Evolutionary conservation across 768 basidiomycete genomes (phyloP), one percentile per base, ranked within the genome.

Genomic region (Podaxis sp.): DNA sequence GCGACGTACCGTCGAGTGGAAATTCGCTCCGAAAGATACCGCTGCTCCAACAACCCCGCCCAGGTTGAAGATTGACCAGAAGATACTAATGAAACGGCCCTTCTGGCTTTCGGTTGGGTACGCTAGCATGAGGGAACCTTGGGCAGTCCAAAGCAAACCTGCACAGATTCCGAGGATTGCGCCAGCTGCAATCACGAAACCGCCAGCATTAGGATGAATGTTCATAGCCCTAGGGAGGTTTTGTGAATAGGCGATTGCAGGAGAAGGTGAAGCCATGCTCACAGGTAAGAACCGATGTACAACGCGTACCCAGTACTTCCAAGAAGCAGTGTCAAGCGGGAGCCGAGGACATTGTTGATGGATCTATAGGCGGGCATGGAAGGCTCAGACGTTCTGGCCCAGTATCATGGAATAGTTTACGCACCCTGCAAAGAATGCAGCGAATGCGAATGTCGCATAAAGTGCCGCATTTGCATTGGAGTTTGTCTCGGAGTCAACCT

Each of bases 31-130:
- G 40, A 93, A 77, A 13, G 91, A 85, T 36, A 93, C 89, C 8
- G 87, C 77, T 4, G 90, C 84, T 33, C 92, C 91, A 51, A 94
- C 85, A 52, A 94, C 89, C 51, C 87, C 87, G 29, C 91, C 91
- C 22, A 92, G 64, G 67, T 93, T 93, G 77, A 94, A 94, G 64
- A 93, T 89, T 49, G 82, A 75, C 92, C 92, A 94, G 75, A 93
- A 94, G 51, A 91, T 84, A 43, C 82, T 87, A 56, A 94, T 91
- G 73, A 82, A 93, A 36, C 74, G 76, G 15, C 91, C 91, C 72
- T 94, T 94, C 71, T 93, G 84, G 51, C 73, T 69, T 71, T 94
- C 91, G 0, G 89, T 91, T 0, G 91, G 89, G 72, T 94, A 94
- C 4, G 90, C 85, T 73, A 94, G 75, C 86, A 93, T 93, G 63